phyloP scores from a whole-genome alignment of 371 early-diverging fungal species.

The Mortierella sp. region DNA sequence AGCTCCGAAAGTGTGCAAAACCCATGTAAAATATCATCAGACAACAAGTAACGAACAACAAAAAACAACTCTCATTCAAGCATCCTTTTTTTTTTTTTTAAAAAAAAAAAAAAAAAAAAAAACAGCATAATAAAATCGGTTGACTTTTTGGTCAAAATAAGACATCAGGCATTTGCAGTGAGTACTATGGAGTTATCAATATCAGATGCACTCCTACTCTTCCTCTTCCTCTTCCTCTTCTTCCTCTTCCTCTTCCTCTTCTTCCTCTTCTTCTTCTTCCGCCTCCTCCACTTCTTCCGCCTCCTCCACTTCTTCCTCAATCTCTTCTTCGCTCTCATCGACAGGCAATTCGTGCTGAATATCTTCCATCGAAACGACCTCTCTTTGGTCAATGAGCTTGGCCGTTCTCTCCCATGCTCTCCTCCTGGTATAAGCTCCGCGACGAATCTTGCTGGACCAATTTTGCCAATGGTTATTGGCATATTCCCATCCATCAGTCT shows the following conservation, averaged over 20 bases:
- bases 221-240: constrained; percentile 23
- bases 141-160: not conserved
- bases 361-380: constrained; percentile 45
- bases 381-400: constrained; percentile 52
- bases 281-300: constrained; percentile 18
- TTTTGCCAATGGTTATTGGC: constrained; percentile 59
- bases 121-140: not conserved
- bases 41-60: not conserved
- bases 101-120: not conserved
- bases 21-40: constrained; percentile 62
- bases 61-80: not conserved
- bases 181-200: not conserved
- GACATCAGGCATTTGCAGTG: not conserved
- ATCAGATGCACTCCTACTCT: not conserved
- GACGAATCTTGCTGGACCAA: constrained; percentile 48
- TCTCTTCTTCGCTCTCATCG: not conserved
- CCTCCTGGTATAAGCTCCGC: constrained; percentile 57
- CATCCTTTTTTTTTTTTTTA: no score
- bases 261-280: constrained; percentile 18
- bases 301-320: constrained; percentile 18
- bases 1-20: constrained; percentile 95
- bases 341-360: constrained; percentile 29
- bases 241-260: constrained; percentile 12
- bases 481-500: constrained; percentile 60
- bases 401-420: constrained; percentile 59